Base-by-base conservation (phyloP, 306 rosid species). In the Chamaecrista fasciculata region DNA sequence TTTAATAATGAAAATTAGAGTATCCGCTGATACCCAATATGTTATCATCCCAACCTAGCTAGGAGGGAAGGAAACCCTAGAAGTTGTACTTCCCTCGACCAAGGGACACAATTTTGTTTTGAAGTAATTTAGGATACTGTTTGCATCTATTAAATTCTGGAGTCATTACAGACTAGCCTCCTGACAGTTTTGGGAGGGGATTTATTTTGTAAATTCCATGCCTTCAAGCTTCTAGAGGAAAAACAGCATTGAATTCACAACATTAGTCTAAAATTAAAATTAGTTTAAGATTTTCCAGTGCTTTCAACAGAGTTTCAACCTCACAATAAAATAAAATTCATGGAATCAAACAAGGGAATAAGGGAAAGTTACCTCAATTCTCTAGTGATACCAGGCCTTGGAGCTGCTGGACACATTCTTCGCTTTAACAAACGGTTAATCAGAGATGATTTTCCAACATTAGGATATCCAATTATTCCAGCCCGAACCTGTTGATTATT, bases 351-450 rank as follows among this genome's bases (percentile, higher is more conserved):
- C 24, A 18, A 62, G 11, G 9, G 24, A 12, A 19, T 3, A 12
- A 42, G 71, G 48, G 47, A 66, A 74, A 34, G 59, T 61, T 79
- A 88, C 98, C 63, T 88, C 86, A 90, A 76, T 39, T 72, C 87
- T 81, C 98, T 85, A 50, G 98, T 93, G 66, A 93, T 96, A 57
- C 98, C 98, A 18, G 98, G 97, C 62, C 98, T 90, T 39, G 98
- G 96, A 76, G 98, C 98, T 60, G 98, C 97, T 48, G 94, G 80
- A 65, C 98, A 93, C 89, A 88, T 80, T 72, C 97, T 85, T 34
- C 97, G 83, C 81, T 91, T 93, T 79, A 90, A 51, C 81, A 93
- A 76, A 50, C 97, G 98, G 76, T 93, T 90, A 66, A 93, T 79
- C 77, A 93, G 67, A 55, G 98, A 93, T 46, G 98, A 90, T 61